Conservation (phyloP, 1,284 basidiomycete species). For the Pyrrhoderma lamaoense region DNA sequence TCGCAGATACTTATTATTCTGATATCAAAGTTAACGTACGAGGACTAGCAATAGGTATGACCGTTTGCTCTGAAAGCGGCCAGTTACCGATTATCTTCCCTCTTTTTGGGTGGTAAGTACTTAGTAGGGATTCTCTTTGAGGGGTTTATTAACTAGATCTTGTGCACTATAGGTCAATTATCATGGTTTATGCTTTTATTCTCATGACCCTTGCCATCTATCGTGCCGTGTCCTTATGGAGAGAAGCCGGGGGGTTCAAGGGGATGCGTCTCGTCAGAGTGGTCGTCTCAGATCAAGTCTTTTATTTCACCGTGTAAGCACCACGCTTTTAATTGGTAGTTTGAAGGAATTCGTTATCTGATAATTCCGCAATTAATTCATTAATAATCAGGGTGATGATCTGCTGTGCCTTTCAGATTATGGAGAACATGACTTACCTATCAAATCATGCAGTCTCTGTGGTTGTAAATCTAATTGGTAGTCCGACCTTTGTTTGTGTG, state of each 20-base stretch:
- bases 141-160: not conserved
- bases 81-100: not conserved
- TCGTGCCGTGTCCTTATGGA: slow-evolving; percentile 8
- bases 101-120: not conserved
- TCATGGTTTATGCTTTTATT: not conserved
- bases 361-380: not conserved
- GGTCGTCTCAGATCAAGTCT: slow-evolving; percentile 1
- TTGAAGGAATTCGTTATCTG: not conserved
- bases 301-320: slow-evolving; percentile 7
- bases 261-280: slow-evolving; percentile 4
- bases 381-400: not conserved
- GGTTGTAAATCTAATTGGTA: not conserved
- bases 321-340: no score
- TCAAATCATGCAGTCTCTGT: not conserved
- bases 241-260: not conserved
- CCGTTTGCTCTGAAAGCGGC: not conserved
- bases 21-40: not conserved
- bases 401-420: slow-evolving; percentile 1
- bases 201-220: slow-evolving; percentile 4
- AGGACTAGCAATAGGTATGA: not conserved
- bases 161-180: not conserved
- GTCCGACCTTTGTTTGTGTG: slow-evolving; percentile 2
- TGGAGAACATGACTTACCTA: not conserved
- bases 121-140: not conserved
- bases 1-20: not conserved